phyloP scores from a whole-genome alignment of 352 stramenopile species.

The Phytophthora sp. region DNA sequence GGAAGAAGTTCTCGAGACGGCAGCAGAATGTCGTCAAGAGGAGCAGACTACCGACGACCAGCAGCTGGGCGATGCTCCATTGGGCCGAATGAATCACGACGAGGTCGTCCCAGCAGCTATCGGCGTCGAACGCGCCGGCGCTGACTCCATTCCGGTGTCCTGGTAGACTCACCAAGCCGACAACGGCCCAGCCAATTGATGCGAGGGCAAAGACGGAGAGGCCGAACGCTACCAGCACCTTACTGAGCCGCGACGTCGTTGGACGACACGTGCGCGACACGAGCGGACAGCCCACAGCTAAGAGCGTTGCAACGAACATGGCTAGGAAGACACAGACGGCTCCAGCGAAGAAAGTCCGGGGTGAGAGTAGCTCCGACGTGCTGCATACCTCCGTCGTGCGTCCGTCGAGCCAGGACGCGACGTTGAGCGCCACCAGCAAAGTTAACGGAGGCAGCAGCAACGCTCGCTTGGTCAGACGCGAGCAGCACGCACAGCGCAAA shows the following conservation, averaged over 20 bases:
- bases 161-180: slow-evolving; percentile 29
- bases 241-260: background rate
- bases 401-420: slow-evolving; percentile 37
- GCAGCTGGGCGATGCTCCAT: slow-evolving; percentile 40
- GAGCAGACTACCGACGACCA: slow-evolving; percentile 42
- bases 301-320: slow-evolving; percentile 27
- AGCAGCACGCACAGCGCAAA: slow-evolving; percentile 69
- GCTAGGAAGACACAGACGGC: slow-evolving; percentile 25
- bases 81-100: slow-evolving; percentile 13
- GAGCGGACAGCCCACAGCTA: slow-evolving; percentile 20
- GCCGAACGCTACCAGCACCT: slow-evolving; percentile 19
- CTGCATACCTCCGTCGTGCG: background rate
- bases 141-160: background rate
- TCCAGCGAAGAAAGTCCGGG: slow-evolving; percentile 36
- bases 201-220: slow-evolving; percentile 27
- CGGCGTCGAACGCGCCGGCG: background rate
- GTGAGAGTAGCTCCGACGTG: slow-evolving; percentile 14
- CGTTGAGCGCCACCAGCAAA: slow-evolving; percentile 28
- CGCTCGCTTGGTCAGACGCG: slow-evolving; percentile 39
- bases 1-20: slow-evolving; percentile 59
- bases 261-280: background rate
- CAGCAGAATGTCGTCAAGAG: slow-evolving; percentile 59
- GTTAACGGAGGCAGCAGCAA: slow-evolving; percentile 40
- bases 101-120: slow-evolving; percentile 11
- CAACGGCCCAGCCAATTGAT: slow-evolving; percentile 32